Evolutionary conservation across 169 alveolate genomes (phyloP).

Genomic region (Plasmodium adleri): DNA sequence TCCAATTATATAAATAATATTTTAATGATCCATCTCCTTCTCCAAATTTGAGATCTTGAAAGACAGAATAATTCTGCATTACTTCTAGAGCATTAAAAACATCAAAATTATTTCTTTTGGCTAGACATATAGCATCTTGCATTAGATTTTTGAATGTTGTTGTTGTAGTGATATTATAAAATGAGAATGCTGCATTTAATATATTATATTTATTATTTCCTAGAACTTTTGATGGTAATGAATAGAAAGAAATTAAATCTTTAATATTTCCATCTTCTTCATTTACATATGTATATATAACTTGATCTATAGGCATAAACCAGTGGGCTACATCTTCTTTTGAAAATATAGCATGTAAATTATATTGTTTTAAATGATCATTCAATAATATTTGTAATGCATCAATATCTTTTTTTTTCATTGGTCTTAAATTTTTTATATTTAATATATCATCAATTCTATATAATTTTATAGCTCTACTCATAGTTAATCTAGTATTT

Average conservation of each 20-base stretch:
- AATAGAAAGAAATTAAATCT: conserved; percentile 94
- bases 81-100: conserved; percentile 97
- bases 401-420: conserved; percentile 92
- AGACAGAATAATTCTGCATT: conserved; percentile 93
- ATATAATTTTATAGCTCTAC: conserved; percentile 91
- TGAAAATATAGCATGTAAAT: conserved; percentile 88
- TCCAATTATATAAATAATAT: conserved; percentile 97
- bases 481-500: conserved; percentile 90
- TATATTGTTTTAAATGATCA: conserved; percentile 83
- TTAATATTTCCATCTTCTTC: conserved; percentile 88
- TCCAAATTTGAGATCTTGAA: conserved; percentile 95
- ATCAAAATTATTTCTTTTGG: conserved; percentile 94
- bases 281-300: conserved; percentile 94
- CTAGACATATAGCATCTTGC: conserved; percentile 93
- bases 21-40: conserved; percentile 97
- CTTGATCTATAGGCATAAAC: conserved; percentile 92
- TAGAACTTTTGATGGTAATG: conserved; percentile 93
- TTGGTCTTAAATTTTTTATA: conserved; percentile 87
- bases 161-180: conserved; percentile 91
- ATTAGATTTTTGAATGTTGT: conserved; percentile 88
- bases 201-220: conserved; percentile 88
- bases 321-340: conserved; percentile 93
- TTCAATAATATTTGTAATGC: conserved; percentile 86
- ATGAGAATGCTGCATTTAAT: conserved; percentile 93
- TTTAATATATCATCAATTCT: conserved; percentile 85